Conservation (phyloP, 2,329 filamentous ascomycete genomes). For the Colletotrichum coccodes region DNA sequence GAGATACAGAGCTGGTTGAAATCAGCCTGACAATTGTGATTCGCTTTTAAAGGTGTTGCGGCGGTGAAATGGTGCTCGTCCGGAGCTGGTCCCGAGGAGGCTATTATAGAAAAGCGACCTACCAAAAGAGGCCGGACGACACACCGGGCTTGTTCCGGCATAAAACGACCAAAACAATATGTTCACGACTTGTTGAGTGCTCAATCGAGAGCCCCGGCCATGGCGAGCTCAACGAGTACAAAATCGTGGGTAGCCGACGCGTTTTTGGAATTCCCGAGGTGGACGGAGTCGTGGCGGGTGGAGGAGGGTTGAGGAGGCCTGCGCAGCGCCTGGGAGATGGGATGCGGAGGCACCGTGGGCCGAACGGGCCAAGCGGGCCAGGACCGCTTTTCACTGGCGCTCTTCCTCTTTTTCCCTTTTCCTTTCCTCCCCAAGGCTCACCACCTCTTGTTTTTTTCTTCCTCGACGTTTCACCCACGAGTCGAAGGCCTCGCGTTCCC, state of each 20-base stretch:
- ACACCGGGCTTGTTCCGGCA: not conserved
- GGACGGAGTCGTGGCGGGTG: constrained; percentile 44
- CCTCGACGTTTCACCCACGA: constrained; percentile 34
- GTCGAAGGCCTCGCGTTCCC: constrained; percentile 18
- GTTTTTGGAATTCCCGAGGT: constrained; percentile 41
- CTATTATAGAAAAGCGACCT: constrained; percentile 24
- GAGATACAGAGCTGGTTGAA: too few relatives aligned
- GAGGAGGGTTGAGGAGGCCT: constrained; percentile 40
- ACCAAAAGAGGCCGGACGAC: constrained; percentile 12
- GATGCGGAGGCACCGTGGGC: constrained; percentile 33
- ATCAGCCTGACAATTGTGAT: not conserved
- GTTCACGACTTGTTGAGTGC: constrained; percentile 39
- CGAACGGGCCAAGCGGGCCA: constrained; percentile 34
- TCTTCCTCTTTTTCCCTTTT: constrained; percentile 41
- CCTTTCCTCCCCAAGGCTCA: constrained; percentile 39
- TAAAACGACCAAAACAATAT: constrained; percentile 8
- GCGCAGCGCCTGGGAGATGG: constrained; percentile 31
- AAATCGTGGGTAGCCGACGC: constrained; percentile 62
- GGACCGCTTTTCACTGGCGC: constrained; percentile 34
- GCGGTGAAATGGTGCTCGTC: constrained; percentile 14
- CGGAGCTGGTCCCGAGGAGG: constrained; percentile 29
- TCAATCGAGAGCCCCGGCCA: constrained; percentile 49
- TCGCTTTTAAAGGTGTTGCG: not conserved
- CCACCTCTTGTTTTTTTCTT: constrained; percentile 39
- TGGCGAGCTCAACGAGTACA: constrained; percentile 72